Evolutionary conservation across 2,329 filamentous ascomycete species (phyloP).

Genomic region (Pseudogymnoascus sp.): DNA sequence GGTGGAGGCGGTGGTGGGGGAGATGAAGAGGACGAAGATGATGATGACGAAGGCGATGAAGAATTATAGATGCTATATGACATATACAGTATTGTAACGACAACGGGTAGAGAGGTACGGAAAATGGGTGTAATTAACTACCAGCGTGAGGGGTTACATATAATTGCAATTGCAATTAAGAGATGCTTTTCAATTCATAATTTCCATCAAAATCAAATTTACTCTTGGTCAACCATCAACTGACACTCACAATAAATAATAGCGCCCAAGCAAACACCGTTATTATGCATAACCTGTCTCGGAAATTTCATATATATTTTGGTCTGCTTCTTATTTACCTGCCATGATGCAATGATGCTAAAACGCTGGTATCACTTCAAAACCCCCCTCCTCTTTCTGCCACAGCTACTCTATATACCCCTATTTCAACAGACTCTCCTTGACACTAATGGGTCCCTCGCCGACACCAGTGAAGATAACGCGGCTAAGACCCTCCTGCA

Average conservation of each 20-base stretch:
- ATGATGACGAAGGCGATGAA: conserved; percentile 23
- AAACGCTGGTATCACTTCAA: conserved; percentile 10
- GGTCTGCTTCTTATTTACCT: not conserved
- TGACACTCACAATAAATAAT: not conserved
- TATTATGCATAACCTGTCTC: not conserved
- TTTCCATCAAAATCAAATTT: not conserved
- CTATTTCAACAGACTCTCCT: conserved; percentile 61
- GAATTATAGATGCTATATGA: conserved; percentile 14
- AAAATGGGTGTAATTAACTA: not conserved
- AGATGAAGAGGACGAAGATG: conserved; percentile 35
- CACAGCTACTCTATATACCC: conserved; percentile 45
- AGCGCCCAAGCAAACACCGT: not conserved
- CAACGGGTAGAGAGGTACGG: not conserved
- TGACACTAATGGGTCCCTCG: conserved; percentile 74
- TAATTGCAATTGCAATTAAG: not conserved
- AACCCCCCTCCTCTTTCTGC: not conserved
- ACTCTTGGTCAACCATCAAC: not conserved
- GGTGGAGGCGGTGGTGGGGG: conserved; percentile 36
- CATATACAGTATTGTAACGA: conserved; percentile 5
- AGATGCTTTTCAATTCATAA: not conserved
- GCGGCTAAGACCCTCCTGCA: conserved; percentile 75
- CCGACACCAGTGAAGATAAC: conserved; percentile 90
- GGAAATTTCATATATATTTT: not conserved
- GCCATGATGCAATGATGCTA: conserved; percentile 1
- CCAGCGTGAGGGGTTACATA: not conserved